These are phyloP conservation scores for Colletotrichum lupini DNA, from an alignment of 2,329 filamentous ascomycete species.

Conservation along the genomic window DNA sequence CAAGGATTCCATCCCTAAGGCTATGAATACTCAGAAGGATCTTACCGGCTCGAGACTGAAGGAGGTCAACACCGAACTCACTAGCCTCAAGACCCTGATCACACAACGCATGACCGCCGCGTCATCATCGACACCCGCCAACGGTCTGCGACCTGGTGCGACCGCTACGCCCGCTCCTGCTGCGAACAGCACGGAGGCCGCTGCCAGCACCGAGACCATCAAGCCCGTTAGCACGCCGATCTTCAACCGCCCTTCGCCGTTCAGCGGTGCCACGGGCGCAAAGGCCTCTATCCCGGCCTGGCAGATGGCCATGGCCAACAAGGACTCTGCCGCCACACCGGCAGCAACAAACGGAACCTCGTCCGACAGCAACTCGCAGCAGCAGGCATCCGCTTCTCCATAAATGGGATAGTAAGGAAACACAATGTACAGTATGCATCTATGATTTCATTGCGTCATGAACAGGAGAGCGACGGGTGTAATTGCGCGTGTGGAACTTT, in stretches of 20 bases:
- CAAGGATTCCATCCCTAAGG: constrained; percentile 87
- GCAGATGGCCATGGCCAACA: constrained; percentile 79
- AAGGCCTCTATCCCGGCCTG: constrained; percentile 82
- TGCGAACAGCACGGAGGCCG: constrained; percentile 40
- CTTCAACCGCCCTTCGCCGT: constrained; percentile 40
- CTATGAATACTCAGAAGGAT: constrained; percentile 88
- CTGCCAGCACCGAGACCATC: constrained; percentile 44
- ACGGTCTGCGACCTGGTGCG: constrained; percentile 41
- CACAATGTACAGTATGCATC: constrained; percentile 1
- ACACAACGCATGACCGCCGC: constrained; percentile 65
- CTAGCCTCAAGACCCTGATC: constrained; percentile 91
- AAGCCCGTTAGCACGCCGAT: constrained; percentile 44
- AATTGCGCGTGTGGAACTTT: neutral
- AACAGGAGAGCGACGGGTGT: neutral
- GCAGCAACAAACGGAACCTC: constrained; percentile 40
- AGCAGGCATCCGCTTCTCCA: constrained; percentile 18
- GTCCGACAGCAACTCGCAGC: constrained; percentile 35
- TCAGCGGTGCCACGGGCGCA: constrained; percentile 56
- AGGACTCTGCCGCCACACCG: constrained; percentile 44
- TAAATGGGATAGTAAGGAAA: neutral
- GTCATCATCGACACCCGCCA: constrained; percentile 40
- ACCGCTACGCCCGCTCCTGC: constrained; percentile 35
- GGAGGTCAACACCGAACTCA: constrained; percentile 88
- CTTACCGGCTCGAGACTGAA: constrained; percentile 82
- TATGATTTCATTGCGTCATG: neutral